Conservation (phyloP, 345 rosid species). For the Physaria fendleri region DNA sequence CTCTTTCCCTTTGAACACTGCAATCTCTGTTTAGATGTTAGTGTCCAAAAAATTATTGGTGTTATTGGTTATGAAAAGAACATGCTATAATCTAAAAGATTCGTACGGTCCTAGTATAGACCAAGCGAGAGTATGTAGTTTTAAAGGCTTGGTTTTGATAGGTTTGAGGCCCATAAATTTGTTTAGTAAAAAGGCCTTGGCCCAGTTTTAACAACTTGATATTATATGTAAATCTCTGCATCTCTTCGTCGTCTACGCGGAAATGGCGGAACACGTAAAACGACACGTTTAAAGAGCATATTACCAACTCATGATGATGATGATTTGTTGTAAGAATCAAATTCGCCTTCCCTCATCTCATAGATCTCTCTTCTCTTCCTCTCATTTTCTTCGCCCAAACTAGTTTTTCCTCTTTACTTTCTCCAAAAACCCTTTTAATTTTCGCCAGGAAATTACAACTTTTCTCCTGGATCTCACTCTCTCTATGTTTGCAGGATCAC, state of each 20-base stretch:
- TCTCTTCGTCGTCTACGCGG: slow-evolving; percentile 4
- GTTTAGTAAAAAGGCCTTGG: neutral
- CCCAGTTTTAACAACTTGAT: neutral
- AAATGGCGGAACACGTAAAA: slow-evolving; percentile 31
- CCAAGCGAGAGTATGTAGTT: too few relatives aligned
- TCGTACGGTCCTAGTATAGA: too few relatives aligned
- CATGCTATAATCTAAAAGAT: too few relatives aligned
- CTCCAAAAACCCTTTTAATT: neutral
- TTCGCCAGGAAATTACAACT: neutral
- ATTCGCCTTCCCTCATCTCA: slow-evolving; percentile 1
- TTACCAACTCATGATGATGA: slow-evolving; percentile 20
- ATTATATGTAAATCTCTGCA: neutral
- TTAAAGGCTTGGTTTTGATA: neutral
- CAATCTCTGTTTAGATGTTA: too few relatives aligned
- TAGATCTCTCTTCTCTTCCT: slow-evolving; percentile 16
- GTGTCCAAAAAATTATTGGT: too few relatives aligned
- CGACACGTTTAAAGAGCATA: slow-evolving; percentile 22
- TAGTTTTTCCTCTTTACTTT: neutral
- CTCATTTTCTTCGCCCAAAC: neutral
- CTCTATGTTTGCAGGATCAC: neutral
- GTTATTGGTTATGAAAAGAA: too few relatives aligned
- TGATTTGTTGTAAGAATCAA: slow-evolving; percentile 28
- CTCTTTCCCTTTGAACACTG: too few relatives aligned
- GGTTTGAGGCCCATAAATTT: neutral
- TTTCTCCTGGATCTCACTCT: neutral